Conservation (phyloP, 257 asterid genomes). For the Ophiorrhiza pumila region DNA sequence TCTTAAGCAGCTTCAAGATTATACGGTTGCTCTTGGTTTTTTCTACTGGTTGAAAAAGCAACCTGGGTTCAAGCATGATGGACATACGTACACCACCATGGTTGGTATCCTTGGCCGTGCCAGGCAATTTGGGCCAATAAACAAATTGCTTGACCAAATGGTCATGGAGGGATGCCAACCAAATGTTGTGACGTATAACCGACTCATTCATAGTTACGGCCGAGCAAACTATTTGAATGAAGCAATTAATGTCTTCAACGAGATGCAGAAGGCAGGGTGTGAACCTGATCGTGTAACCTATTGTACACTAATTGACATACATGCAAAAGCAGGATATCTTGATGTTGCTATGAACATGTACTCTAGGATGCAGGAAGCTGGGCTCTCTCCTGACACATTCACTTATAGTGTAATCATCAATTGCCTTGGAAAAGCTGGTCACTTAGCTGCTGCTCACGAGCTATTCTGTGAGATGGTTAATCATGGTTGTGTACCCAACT, state of each 20-base stretch:
- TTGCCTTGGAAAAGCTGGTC: conserved; percentile 95
- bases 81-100: conserved; percentile 94
- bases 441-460: conserved; percentile 69
- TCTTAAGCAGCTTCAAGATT: conserved; percentile 78
- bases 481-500: conserved; percentile 82
- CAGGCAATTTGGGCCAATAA: conserved; percentile 62
- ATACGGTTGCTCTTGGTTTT: conserved; percentile 67
- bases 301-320: conserved; percentile 93
- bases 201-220: conserved; percentile 91
- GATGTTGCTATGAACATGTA: conserved; percentile 89
- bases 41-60: conserved; percentile 81
- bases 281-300: conserved; percentile 95
- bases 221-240: conserved; percentile 79
- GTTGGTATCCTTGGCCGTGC: conserved; percentile 96
- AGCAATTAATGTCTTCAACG: conserved; percentile 67
- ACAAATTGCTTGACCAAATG: conserved; percentile 80
- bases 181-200: conserved; percentile 85
- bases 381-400: conserved; percentile 96
- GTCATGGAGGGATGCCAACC: conserved; percentile 77
- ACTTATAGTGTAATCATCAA: conserved; percentile 95
- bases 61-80: conserved; percentile 88
- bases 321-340: conserved; percentile 92
- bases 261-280: conserved; percentile 72
- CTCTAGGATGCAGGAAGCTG: conserved; percentile 83
- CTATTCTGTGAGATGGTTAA: conserved; percentile 83